phyloP scores from a whole-genome alignment of 1,139 yeast species.

The Debaryomycetaceae sp. region DNA sequence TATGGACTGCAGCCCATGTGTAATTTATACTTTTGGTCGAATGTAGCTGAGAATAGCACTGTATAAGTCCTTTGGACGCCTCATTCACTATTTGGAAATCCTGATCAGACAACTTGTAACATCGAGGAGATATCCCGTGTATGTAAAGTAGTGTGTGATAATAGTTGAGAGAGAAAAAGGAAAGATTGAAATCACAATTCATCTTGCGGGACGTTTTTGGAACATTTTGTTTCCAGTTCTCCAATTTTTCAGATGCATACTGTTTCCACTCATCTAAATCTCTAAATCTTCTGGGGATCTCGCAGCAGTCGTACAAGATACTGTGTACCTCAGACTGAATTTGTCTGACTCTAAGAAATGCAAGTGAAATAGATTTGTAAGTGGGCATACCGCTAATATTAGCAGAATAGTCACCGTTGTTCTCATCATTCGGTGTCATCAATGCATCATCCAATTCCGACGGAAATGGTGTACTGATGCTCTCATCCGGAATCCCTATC shows the following conservation, averaged over 20 bases:
- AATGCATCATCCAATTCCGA: conserved; percentile 69
- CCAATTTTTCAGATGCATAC: conserved; percentile 49
- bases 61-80: conserved; percentile 64
- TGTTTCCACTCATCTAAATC: conserved; percentile 57
- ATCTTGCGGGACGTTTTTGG: conserved; percentile 58
- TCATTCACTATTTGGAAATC: conserved; percentile 59
- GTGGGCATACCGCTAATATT: conserved; percentile 44
- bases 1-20: conserved; percentile 93
- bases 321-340: conserved; percentile 78
- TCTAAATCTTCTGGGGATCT: conserved; percentile 62
- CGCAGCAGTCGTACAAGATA: conserved; percentile 65
- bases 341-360: conserved; percentile 65
- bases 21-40: conserved; percentile 62
- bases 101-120: conserved; percentile 48
- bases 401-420: conserved; percentile 18
- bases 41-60: conserved; percentile 57
- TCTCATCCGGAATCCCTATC: conserved; percentile 71
- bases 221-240: conserved; percentile 55
- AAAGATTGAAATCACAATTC: conserved; percentile 72
- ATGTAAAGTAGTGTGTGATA: conserved; percentile 70
- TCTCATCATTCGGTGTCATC: conserved; percentile 35
- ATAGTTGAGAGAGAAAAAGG: conserved; percentile 70
- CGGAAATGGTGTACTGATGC: conserved; percentile 64
- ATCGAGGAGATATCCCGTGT: conserved; percentile 75
- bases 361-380: conserved; percentile 62